Conservation (phyloP, 2,329 filamentous ascomycete genomes). For the Sclerotinia trifoliorum region DNA sequence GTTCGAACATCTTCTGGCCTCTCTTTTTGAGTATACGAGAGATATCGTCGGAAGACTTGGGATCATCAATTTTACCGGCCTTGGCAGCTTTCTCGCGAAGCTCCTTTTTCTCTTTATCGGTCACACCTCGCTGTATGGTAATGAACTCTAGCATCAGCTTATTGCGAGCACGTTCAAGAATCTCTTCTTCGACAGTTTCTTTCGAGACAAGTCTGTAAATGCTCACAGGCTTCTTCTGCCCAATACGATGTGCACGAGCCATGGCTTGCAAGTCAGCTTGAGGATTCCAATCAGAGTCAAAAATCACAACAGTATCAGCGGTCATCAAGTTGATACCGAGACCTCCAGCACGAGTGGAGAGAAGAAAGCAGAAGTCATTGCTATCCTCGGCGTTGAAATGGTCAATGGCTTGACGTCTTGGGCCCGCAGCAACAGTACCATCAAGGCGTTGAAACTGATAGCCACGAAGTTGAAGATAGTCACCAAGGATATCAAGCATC, state of each 20-base stretch:
- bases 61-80: constrained; percentile 75
- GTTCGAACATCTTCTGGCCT: constrained; percentile 99
- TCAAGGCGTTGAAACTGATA: constrained; percentile 94
- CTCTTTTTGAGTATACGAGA: constrained; percentile 95
- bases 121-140: constrained; percentile 94
- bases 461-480: constrained; percentile 90
- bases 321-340: constrained; percentile 99
- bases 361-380: constrained; percentile 91
- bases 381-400: constrained; percentile 98
- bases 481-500: constrained; percentile 93
- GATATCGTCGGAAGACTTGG: constrained; percentile 90
- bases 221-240: constrained; percentile 92
- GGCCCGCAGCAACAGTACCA: constrained; percentile 85
- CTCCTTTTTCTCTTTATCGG: constrained; percentile 85
- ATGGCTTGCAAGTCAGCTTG: constrained; percentile 98
- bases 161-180: constrained; percentile 92
- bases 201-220: constrained; percentile 97
- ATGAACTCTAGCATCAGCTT: constrained; percentile 97
- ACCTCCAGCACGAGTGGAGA: constrained; percentile 93
- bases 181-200: constrained; percentile 97
- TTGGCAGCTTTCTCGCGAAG: constrained; percentile 73
- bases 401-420: constrained; percentile 90
- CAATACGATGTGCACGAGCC: constrained; percentile 96
- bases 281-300: constrained; percentile 98
- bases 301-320: constrained; percentile 94